A percentile compares a stretch with the other conserved stretches of the same genome.
phyloP scores from a whole-genome alignment of 177 flowering plant species.

The Vitis hybrid region DNA sequence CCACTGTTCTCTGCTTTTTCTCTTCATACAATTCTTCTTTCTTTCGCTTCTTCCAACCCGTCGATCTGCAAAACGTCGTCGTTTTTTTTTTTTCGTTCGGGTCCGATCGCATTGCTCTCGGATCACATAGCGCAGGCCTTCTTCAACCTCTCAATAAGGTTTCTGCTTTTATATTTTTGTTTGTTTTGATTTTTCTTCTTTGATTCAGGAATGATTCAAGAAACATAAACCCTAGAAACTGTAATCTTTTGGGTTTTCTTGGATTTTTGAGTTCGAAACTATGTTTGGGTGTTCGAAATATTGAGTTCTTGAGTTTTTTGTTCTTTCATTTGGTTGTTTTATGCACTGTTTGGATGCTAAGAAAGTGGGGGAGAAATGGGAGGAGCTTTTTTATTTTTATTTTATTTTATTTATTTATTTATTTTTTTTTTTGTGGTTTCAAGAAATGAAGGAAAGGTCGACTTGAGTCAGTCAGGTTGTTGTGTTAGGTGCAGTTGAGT shows the following conservation, averaged over 20 bases:
- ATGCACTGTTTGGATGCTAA: too few species aligned
- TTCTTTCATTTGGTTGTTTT: too few species aligned
- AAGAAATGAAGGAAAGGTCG: too few species aligned
- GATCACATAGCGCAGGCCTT: neutral
- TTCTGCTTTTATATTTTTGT: neutral
- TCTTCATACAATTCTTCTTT: slow-evolving; percentile 6
- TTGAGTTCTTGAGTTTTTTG: too few species aligned
- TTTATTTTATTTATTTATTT: neutral
- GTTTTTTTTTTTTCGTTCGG: neutral
- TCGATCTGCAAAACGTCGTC: neutral
- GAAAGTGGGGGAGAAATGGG: too few species aligned
- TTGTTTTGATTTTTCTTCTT: neutral
- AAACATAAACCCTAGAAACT: too few species aligned
- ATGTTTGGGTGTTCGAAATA: too few species aligned
- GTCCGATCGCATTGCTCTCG: neutral
- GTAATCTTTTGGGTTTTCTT: neutral
- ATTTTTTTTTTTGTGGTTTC: neutral
- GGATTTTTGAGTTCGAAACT: neutral
- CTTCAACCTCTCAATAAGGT: slow-evolving; percentile 9
- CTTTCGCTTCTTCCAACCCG: neutral
- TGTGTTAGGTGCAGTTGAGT: too few species aligned
- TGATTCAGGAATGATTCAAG: neutral
- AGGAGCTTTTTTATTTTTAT: neutral
- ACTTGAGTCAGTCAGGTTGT: too few species aligned
- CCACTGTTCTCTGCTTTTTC: slow-evolving; percentile 7